Base-by-base conservation (phyloP, 805 yeast genomes). In the Lachancea sp. region DNA sequence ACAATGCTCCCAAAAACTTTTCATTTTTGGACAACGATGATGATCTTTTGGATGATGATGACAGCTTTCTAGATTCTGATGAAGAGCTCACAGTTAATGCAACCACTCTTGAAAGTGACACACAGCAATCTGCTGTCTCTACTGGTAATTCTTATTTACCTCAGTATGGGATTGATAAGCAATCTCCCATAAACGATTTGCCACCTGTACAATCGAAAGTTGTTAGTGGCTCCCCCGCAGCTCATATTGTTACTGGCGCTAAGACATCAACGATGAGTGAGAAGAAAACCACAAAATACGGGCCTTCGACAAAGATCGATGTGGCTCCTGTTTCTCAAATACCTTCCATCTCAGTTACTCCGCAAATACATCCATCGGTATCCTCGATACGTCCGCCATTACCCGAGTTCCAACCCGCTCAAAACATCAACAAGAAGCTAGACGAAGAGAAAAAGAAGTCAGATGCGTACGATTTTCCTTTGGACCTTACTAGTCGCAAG, bases 381-480 rank as follows among this genome's bases (percentile, higher is more conserved):
- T 15, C 35, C 4, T 20, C 43, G 7, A 11, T 33, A 12, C 43
- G 11, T 15, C 19, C 26, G 22, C 20, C 12, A 8, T 33, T 40
- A 11, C 11, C 43, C 3, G 31, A 22, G 9, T 26, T 32, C 22
- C 20, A 12, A 7, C 38, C 38, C 19, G n/a, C 9, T 31, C 35
- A 44, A 25, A 42, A 45, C 13, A 56, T 58, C 33, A 38, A 62
- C 12, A 42, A 54, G 45, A 67, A 69, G 38, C 57, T 78, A 15
- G 69, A 68, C 43, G 64, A 62, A n/a, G 68, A 68, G 33, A 80
- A 81, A 60, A 74, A 75, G 54, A 81, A 78, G 58, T 75, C 81
- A n/a, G 87, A 82, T 64, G 88, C 89, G 0, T 84, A 82, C 54
- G 93, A 84, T 56, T 82, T 84, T 55, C 91, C 91, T 1, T 65